A percentile compares a stretch with the other conserved stretches of the same genome.
Evolutionary conservation across 2,329 filamentous ascomycete species (phyloP).

Genomic region (Amauroascus niger): DNA sequence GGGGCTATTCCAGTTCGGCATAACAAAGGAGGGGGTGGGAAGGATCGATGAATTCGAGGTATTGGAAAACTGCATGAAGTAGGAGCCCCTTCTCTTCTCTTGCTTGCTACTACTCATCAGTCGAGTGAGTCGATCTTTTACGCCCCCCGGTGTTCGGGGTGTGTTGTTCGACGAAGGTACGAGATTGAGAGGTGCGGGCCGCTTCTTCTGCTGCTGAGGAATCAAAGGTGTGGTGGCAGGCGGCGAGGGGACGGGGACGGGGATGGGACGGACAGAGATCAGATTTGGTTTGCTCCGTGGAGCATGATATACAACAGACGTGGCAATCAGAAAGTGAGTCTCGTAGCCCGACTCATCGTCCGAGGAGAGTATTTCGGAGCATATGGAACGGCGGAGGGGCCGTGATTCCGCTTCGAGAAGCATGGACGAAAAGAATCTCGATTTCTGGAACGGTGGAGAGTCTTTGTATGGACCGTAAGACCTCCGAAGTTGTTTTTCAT

Average conservation of each 20-base stretch:
- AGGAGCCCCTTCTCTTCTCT: conserved; percentile 11
- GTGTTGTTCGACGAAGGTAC: background rate
- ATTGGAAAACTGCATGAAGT: conserved; percentile 1
- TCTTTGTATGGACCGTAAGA: conserved; percentile 8
- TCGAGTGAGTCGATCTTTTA: conserved; percentile 10
- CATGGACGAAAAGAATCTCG: conserved; percentile 7
- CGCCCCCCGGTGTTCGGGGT: conserved; percentile 1
- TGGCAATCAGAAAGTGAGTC: conserved; percentile 16
- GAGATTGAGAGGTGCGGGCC: conserved; percentile 4
- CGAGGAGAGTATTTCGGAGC: conserved; percentile 15
- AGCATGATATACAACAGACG: conserved; percentile 15
- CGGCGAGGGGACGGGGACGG: conserved; percentile 11
- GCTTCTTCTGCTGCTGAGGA: conserved; percentile 13
- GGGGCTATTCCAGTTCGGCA: conserved; percentile 6
- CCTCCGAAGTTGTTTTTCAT: background rate
- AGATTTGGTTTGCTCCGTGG: conserved; percentile 16
- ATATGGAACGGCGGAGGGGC: conserved; percentile 13
- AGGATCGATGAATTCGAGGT: conserved; percentile 5
- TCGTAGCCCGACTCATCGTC: conserved; percentile 16
- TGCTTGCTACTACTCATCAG: conserved; percentile 12
- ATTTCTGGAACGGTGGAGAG: conserved; percentile 7
- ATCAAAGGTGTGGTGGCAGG: background rate
- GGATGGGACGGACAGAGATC: conserved; percentile 17
- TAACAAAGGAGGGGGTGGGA: conserved; percentile 6
- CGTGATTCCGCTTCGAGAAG: conserved; percentile 7